A percentile compares a stretch with the other conserved stretches of the same genome.
Conservation (phyloP, 345 rosid genomes). For the Arabidopsis suecica region DNA sequence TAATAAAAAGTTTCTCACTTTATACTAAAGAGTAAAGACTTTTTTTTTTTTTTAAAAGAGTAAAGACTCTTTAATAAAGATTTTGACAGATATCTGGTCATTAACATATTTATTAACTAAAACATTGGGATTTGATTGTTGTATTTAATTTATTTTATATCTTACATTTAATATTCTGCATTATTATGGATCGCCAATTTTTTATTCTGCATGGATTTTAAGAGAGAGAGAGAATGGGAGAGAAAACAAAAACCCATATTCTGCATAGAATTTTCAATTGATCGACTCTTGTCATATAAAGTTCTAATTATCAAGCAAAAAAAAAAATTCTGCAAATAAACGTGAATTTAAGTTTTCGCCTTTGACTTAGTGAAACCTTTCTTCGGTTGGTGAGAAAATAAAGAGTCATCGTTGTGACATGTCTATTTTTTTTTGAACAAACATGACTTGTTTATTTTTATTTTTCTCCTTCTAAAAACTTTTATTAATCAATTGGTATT, state of each 20-base stretch:
- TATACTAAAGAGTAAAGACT: conserved; percentile 16
- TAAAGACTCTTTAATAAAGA: conserved; percentile 31
- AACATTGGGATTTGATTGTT: conserved; percentile 32
- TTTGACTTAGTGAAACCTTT: too few relatives aligned
- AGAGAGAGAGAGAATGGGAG: background rate
- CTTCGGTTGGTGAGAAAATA: too few relatives aligned
- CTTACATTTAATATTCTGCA: background rate
- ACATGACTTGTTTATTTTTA: too few relatives aligned
- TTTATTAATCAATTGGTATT: too few relatives aligned
- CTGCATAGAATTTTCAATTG: background rate
- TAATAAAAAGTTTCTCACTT: conserved; percentile 27
- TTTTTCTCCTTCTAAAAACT: too few relatives aligned
- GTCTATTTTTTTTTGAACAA: too few relatives aligned
- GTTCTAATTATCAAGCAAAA: background rate
- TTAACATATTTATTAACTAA: conserved; percentile 21
- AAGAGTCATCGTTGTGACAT: too few relatives aligned
- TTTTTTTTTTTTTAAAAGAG: conserved; percentile 10
- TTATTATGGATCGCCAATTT: conserved; percentile 3
- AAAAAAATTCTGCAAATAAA: background rate
- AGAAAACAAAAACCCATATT: too few relatives aligned
- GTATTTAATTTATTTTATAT: conserved; percentile 20
- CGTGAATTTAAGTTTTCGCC: background rate
- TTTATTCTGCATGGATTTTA: conserved; percentile 21
- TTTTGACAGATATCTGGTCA: conserved; percentile 12
- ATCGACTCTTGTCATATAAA: background rate